phyloP scores from a whole-genome alignment of 208 protist species.

The Trypanosoma scelopori region DNA sequence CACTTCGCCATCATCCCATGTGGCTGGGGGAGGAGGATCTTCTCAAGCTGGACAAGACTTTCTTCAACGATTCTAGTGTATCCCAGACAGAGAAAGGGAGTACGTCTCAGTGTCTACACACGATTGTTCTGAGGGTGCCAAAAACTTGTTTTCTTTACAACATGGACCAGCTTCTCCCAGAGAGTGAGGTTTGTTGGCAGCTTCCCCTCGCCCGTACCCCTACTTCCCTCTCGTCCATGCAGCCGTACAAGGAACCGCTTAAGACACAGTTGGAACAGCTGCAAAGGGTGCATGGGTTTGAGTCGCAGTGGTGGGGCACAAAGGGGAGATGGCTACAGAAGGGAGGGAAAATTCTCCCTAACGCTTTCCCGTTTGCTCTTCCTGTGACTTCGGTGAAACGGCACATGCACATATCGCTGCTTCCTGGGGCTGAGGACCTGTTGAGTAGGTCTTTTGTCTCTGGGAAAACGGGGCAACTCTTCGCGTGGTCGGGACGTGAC shows the following conservation, averaged over 20 bases:
- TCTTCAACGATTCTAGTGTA: neutral
- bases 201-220: slow-evolving; percentile 14
- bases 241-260: slow-evolving; percentile 17
- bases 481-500: neutral
- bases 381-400: slow-evolving; percentile 20
- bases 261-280: slow-evolving; percentile 27
- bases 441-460: slow-evolving; percentile 49
- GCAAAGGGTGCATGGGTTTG: slow-evolving; percentile 29
- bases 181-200: slow-evolving; percentile 27
- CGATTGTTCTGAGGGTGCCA: slow-evolving; percentile 11
- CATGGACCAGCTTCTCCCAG: slow-evolving; percentile 27
- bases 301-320: slow-evolving; percentile 72
- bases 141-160: slow-evolving; percentile 20
- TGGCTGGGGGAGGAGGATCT: slow-evolving; percentile 78
- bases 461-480: slow-evolving; percentile 27
- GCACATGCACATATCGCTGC: slow-evolving; percentile 76
- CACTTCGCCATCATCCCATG: slow-evolving; percentile 45
- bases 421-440: slow-evolving; percentile 44
- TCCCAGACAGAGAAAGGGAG: neutral
- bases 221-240: slow-evolving; percentile 17
- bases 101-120: neutral
- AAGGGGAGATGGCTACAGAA: slow-evolving; percentile 31
- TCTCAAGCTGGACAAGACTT: neutral
- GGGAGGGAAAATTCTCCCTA: slow-evolving; percentile 22
- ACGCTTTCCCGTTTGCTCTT: slow-evolving; percentile 24